Evolutionary conservation across 2,329 filamentous ascomycete genomes (phyloP).

Genomic region (Herpomyces periplanetae): DNA sequence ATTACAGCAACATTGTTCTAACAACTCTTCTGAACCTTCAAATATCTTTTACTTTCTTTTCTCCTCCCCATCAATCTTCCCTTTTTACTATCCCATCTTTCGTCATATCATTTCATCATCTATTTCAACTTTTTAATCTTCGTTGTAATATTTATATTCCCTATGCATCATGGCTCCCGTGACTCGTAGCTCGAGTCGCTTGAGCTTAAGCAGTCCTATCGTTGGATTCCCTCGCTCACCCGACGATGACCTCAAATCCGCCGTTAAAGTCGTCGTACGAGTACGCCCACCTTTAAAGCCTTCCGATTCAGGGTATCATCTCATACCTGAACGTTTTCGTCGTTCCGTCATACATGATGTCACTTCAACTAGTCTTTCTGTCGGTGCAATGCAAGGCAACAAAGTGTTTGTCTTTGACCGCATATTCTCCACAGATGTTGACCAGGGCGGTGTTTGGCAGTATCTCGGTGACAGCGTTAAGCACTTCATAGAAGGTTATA

Average conservation of each 20-base stretch:
- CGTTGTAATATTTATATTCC: too few relatives aligned
- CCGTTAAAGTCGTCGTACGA: constrained; percentile 81
- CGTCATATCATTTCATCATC: too few relatives aligned
- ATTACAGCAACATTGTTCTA: too few relatives aligned
- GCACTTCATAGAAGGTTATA: constrained; percentile 80
- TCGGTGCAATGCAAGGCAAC: constrained; percentile 63
- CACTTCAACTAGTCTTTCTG: constrained; percentile 40
- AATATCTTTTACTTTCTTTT: too few relatives aligned
- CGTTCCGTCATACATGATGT: constrained; percentile 64
- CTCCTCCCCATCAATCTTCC: too few relatives aligned
- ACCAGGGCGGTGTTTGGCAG: constrained; percentile 69
- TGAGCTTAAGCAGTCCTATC: constrained; percentile 34
- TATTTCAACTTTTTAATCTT: too few relatives aligned
- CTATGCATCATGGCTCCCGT: constrained; percentile 43
- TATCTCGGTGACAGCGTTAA: constrained; percentile 63
- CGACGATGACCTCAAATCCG: constrained; percentile 58
- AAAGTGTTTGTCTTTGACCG: constrained; percentile 91
- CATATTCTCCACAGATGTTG: constrained; percentile 46
- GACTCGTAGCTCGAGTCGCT: constrained; percentile 36
- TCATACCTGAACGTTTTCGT: constrained; percentile 84
- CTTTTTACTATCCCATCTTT: too few relatives aligned
- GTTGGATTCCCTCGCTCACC: constrained; percentile 7
- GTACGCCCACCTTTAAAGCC: constrained; percentile 52
- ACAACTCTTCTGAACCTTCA: too few relatives aligned
- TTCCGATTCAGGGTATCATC: constrained; percentile 58